Base-by-base conservation (phyloP, 305 asterid genomes). In the Petunia hybrid region DNA sequence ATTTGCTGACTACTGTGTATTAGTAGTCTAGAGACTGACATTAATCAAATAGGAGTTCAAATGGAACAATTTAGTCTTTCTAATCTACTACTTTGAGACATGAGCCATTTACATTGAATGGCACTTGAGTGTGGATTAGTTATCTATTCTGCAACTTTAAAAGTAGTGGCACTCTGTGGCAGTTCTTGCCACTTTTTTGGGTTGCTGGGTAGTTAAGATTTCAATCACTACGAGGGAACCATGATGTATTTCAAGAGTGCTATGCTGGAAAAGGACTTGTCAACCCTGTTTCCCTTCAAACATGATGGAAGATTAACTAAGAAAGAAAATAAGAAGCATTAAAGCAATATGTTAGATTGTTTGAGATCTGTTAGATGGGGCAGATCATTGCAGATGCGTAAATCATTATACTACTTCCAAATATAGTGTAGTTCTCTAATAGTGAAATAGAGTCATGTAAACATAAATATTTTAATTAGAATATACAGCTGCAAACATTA, bases 221-320 rank as follows among this genome's bases (percentile, higher is more conserved):
- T 73, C 78, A 73, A 48, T 10, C 78, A 48, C 62, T 31, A 48
- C 35, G 31, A 42, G 55, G 31, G 41, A 42, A 42, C 55, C 76
- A 68, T 42, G n/a, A 14, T 10, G 12, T 68, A 2, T 5, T 48
- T 73, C 78, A 73, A 73, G 45, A 73, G 51, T 36, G 36, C 6
- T 73, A 48, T 48, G 10, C 62, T 73, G 62, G 78, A 73, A 73
- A 48, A 35, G 78, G 48, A 51, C 62, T 73, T 48, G 78, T 73
- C 41, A 48, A 31, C 14, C 45, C 41, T 73, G 45, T 48, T 73
- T 73, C 45, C 45, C 56, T 36, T 48, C 62, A 73, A 35, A 31
- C 43, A 73, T 55, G 62, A 73, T 46, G 62, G 36, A 73, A 73
- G 62, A 73, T 73, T 73, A 73, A 73, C 36, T 42, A 73, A 51